Base-by-base conservation (phyloP, 2,329 filamentous ascomycete species). In the Aureobasidium subglaciale region DNA sequence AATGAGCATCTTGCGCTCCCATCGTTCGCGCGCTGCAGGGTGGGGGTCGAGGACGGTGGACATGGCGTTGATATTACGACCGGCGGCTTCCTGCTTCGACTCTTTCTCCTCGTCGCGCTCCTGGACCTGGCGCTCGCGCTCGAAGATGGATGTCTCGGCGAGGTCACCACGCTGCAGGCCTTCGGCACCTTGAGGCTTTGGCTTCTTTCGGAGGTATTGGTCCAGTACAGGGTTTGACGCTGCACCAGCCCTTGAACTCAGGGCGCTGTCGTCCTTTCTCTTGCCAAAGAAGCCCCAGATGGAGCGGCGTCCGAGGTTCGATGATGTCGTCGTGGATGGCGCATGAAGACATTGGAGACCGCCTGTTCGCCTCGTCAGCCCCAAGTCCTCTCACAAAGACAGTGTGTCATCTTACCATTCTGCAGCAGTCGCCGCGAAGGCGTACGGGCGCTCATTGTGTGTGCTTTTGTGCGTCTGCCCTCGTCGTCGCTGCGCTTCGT, bases 1-100 rank as follows among this genome's bases (percentile, higher is more conserved):
- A 55, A 92, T 86, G 37, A 95, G 82, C 79, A 91, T 90, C 71
- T 86, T 90, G 64, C 88, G 81, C 74, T 95, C 84, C 83, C 88
- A 96, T 57, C 85, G 80, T 54, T 84, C 75, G 57, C 90, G 82
- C 56, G 78, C 78, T 41, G 78, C 73, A 15, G 91, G 90, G 62
- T 87, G 81, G 5, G 93, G 93, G 69, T 96, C 87, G 43, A 89
- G 73, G 25, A 81, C 80, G 56, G 80, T 75, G 56, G 81, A 79
- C 75, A 87, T 80, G 62, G 78, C 78, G 34, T 77, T 64, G 32
- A 67, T 71, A 63, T 80, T 76, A 48, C 75, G 75, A 15, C 32
- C 32, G 11, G 55, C 34, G 29, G 52, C 57, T 57, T 63, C 49
- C 1, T 64, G 57, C 8, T 56, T 55, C 10, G 67, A 60, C 3